Evolutionary conservation across 768 basidiomycete genomes (phyloP), one percentile per base, ranked within the genome.

Genomic region (Leccinum barrowsii): DNA sequence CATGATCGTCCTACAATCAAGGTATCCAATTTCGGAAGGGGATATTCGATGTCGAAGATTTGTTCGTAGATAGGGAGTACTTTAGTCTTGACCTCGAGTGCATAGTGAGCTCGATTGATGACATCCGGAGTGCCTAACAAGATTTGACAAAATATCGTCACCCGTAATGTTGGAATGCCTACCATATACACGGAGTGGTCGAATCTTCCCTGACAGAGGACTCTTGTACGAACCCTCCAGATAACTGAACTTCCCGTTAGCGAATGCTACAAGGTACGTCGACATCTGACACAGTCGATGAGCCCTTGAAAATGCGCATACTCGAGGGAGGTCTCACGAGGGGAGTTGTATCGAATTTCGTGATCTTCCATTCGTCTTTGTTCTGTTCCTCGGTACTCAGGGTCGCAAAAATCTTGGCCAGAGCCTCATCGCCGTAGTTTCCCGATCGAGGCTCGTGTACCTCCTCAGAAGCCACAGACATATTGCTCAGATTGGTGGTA

Each of bases 11-110:
- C 58, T 70, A 85, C 87, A 57, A 93, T 91, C 13, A 98, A 80
- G 2, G 94, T 95, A 68, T 98, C 96, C 47, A 98, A 81, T 77
- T 98, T 98, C 5, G 94, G 92, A 26, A 98, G 81, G 22, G 95
- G 93, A 71, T 88, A 98, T 58, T 89, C 89, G 62, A 98, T 86
- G 63, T 95, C 87, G 69, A 98, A 98, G 56, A 96, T 82, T 69
- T 88, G 79, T 74, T 98, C 95, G 72, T 95, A 98, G n/a, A 94
- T 70, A 15, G 94, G 94, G 13, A 97, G 75, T 10, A 91, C 89
- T 30, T 78, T 80, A 6, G 81, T 82, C 73, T 90, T 96, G 64
- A 96, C 86, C 64, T 95, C 92, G 44, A 98, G 85, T 13, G 90
- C 89, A 66, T 93, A 93, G 63, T 88, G 81, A 6, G 89, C 88